A percentile compares a stretch with the other conserved stretches of the same genome.
phyloP scores from a whole-genome alignment of 2,329 filamentous ascomycete species.

The Cadophora luteo-olivacea region DNA sequence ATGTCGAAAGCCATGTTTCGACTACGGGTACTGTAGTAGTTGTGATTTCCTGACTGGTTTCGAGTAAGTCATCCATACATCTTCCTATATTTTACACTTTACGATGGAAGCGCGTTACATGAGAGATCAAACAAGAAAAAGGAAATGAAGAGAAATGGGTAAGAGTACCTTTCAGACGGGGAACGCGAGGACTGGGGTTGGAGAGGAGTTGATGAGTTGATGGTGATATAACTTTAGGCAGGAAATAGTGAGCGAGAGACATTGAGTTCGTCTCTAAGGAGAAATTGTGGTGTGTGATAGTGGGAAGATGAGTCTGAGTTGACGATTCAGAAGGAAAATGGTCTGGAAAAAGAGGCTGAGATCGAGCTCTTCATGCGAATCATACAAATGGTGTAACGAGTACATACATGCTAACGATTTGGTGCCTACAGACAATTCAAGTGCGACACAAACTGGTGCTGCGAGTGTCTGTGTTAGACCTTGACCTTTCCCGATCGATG shows the following conservation, averaged over 20 bases:
- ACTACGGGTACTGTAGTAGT: slow-evolving; percentile 4
- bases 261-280: no score
- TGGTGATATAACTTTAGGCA: no score
- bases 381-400: not conserved
- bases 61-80: not conserved
- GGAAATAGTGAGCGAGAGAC: no score
- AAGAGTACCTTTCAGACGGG: not conserved
- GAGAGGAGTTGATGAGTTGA: not conserved
- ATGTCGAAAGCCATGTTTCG: slow-evolving; percentile 16
- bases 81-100: no score
- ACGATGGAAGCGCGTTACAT: not conserved
- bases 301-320: no score
- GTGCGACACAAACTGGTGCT: slow-evolving; percentile 9
- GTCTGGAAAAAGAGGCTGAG: not conserved
- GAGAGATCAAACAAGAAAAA: no score
- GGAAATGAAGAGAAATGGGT: not conserved
- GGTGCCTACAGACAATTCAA: not conserved
- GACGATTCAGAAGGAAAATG: not conserved
- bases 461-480: slow-evolving; percentile 8
- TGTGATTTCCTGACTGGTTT: slow-evolving; percentile 7
- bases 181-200: not conserved
- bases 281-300: no score
- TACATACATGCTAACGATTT: not conserved
- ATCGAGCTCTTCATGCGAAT: not conserved
- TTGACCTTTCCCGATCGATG: not conserved